Evolutionary conservation across 2,329 filamentous ascomycete genomes (phyloP).

Genomic region (Aspergillus novofumigatus): DNA sequence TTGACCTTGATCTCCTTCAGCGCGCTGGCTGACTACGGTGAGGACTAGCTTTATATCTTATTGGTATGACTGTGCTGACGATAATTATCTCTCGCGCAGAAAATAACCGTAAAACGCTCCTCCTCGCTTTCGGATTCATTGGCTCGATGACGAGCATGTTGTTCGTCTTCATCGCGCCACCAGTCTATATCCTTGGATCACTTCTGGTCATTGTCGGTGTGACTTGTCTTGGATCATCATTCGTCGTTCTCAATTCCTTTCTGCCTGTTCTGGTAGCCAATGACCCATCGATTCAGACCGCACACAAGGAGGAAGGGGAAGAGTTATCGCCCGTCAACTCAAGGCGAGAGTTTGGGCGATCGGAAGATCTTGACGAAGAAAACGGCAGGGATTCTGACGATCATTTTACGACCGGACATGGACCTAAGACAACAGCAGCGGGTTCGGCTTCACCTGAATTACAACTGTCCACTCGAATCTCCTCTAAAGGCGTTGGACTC

Average conservation of each 20-base stretch:
- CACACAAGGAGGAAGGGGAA: constrained; percentile 14
- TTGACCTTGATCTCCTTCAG: constrained; percentile 71
- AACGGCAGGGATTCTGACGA: constrained; percentile 21
- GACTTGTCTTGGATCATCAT: constrained; percentile 83
- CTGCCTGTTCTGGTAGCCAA: constrained; percentile 80
- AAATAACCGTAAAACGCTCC: constrained; percentile 69
- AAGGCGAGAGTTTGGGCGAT: constrained; percentile 9
- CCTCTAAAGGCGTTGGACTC: constrained; percentile 80
- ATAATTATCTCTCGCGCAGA: constrained; percentile 15
- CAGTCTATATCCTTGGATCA: constrained; percentile 71
- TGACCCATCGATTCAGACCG: constrained; percentile 55
- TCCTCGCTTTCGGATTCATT: constrained; percentile 73
- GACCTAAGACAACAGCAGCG: constrained; percentile 2
- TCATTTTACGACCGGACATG: constrained; percentile 2
- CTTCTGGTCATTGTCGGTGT: constrained; percentile 81
- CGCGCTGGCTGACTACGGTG: constrained; percentile 72
- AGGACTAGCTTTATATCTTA: constrained; percentile 31
- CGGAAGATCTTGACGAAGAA: constrained; percentile 10
- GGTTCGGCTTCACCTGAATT: constrained; percentile 58
- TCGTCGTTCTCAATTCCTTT: constrained; percentile 88
- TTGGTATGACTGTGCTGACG: constrained; percentile 3
- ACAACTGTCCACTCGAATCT: constrained; percentile 78
- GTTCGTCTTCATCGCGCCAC: constrained; percentile 73
- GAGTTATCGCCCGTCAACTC: constrained; percentile 23
- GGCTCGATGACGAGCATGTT: constrained; percentile 80